These are phyloP conservation scores for Myrica gale DNA, from an alignment of 306 rosid species.

Conservation along the genomic window DNA sequence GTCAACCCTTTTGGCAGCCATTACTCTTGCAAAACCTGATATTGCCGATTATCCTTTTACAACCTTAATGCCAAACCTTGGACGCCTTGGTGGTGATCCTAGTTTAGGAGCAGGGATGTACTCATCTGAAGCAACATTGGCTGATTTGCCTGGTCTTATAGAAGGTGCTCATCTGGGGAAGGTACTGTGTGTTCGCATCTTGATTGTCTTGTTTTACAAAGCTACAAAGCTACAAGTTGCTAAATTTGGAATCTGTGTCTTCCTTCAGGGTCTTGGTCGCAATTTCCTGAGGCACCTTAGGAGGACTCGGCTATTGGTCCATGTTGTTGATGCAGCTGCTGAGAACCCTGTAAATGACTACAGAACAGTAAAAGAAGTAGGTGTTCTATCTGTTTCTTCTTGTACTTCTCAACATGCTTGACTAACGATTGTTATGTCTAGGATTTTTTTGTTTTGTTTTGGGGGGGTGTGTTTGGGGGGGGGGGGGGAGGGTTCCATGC, in stretches of 20 bases:
- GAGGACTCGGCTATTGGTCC: slow-evolving; percentile 87
- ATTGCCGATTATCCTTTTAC: slow-evolving; percentile 97
- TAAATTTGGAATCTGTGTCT: slow-evolving; percentile 22
- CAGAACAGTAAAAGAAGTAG: slow-evolving; percentile 88
- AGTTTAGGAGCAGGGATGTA: slow-evolving; percentile 90
- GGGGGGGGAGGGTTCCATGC: too few relatives aligned
- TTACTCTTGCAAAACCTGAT: slow-evolving; percentile 93
- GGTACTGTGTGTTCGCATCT: slow-evolving; percentile 48
- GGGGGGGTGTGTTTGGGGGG: too few relatives aligned
- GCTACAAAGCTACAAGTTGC: slow-evolving; percentile 10
- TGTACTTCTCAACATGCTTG: slow-evolving; percentile 18
- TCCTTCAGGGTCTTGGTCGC: slow-evolving; percentile 87
- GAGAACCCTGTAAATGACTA: slow-evolving; percentile 82
- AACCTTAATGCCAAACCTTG: slow-evolving; percentile 96
- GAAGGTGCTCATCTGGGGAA: slow-evolving; percentile 99
- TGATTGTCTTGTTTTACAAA: slow-evolving; percentile 6
- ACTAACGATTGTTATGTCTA: background rate
- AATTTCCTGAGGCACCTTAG: slow-evolving; percentile 91
- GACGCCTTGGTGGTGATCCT: slow-evolving; percentile 94
- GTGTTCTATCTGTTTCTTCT: slow-evolving; percentile 8
- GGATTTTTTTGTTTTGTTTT: background rate
- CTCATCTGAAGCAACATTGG: slow-evolving; percentile 90
- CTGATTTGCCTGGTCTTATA: slow-evolving; percentile 98
- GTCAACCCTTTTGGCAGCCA: slow-evolving; percentile 90
- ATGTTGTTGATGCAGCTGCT: slow-evolving; percentile 88